Evolutionary conservation across 1,139 yeast species (phyloP).

Genomic region (Wickerhamomyces sp.): DNA sequence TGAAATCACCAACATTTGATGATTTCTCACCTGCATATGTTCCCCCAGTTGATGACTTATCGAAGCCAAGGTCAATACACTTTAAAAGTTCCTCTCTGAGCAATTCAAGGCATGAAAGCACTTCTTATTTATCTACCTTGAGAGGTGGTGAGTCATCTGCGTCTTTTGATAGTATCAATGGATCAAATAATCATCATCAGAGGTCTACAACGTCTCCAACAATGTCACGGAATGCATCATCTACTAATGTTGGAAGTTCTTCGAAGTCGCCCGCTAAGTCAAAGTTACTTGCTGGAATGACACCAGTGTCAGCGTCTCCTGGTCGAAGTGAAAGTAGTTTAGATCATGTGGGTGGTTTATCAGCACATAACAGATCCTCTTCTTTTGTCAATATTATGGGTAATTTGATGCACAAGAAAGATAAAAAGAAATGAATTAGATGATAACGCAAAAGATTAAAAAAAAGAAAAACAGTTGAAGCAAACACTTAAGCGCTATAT

Average conservation of each 20-base stretch:
- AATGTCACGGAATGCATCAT: conserved; percentile 17
- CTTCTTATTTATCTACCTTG: conserved; percentile 17
- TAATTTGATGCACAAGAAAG: conserved; percentile 19
- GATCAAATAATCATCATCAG: conserved; percentile 9
- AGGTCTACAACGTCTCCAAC: conserved; percentile 17
- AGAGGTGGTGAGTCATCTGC: conserved; percentile 15
- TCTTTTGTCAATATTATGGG: conserved; percentile 25
- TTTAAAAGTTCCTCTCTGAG: conserved; percentile 22
- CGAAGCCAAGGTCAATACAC: conserved; percentile 24
- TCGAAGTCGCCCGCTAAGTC: conserved; percentile 13
- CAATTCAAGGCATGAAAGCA: conserved; percentile 23
- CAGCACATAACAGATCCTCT: conserved; percentile 15
- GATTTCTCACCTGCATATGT: conserved; percentile 62
- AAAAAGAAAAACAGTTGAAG: too few relatives aligned
- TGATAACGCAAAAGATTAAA: too few relatives aligned
- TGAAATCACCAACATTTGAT: conserved; percentile 42
- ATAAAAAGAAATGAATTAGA: conserved; percentile 7
- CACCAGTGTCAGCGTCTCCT: conserved; percentile 15
- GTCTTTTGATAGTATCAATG: conserved; percentile 3
- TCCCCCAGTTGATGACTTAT: conserved; percentile 29
- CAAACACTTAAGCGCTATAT: too few relatives aligned
- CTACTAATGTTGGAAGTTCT: conserved; percentile 2
- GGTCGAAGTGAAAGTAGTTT: neutral
- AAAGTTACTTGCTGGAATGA: conserved; percentile 13
- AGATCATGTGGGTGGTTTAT: conserved; percentile 1